Percentiles rank a stretch among this genome's conserved stretches.
phyloP scores from a whole-genome alignment of 1,139 yeast species.

The Diutina pseudorugosa region DNA sequence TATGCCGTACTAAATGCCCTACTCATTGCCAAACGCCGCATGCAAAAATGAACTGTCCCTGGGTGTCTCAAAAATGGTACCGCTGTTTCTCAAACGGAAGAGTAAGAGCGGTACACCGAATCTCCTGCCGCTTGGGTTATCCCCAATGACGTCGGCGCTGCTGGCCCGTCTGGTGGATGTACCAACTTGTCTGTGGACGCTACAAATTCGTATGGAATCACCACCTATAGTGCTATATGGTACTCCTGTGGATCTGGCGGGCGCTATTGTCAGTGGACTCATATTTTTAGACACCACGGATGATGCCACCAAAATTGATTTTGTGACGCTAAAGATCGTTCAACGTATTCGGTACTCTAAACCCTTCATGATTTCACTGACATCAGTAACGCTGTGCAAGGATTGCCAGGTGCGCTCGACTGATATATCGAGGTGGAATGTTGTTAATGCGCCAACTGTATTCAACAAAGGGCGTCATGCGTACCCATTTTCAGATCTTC shows the following conservation, averaged over 20 bases:
- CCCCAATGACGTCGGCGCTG: conserved; percentile 1
- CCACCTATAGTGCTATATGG: conserved; percentile 90
- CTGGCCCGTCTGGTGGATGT: conserved; percentile 2
- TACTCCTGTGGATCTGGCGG: conserved; percentile 62
- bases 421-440: conserved; percentile 82
- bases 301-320: conserved; percentile 24
- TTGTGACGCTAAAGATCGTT: conserved; percentile 52
- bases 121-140: neutral
- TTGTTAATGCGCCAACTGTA: conserved; percentile 43
- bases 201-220: conserved; percentile 63
- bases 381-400: conserved; percentile 37
- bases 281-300: neutral
- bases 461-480: conserved; percentile 63
- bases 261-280: conserved; percentile 44
- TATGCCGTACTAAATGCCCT: neutral
- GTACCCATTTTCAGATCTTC: conserved; percentile 85
- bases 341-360: conserved; percentile 57
- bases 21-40: neutral
- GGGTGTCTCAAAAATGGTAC: neutral
- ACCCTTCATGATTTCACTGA: conserved; percentile 51
- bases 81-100: conserved; percentile 2
- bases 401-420: conserved; percentile 43
- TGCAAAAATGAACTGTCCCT: neutral
- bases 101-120: neutral
- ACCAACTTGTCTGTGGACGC: conserved; percentile 9